Conservation (phyloP, 2,329 filamentous ascomycete species). For the Talaromyces funiculosus region DNA sequence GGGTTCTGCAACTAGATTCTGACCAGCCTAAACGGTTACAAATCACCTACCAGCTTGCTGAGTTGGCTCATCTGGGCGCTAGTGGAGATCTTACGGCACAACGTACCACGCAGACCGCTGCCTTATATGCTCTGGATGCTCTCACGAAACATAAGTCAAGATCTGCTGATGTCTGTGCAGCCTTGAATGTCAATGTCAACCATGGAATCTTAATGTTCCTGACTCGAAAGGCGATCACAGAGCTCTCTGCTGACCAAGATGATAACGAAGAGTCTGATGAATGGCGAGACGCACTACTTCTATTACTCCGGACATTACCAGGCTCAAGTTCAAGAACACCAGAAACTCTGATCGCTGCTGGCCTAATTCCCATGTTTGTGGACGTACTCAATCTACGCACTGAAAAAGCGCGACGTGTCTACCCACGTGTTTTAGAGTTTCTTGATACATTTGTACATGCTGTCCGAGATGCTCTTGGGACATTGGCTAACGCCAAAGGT, state of each 20-base stretch:
- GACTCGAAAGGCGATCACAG: conserved; percentile 80
- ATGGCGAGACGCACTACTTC: conserved; percentile 86
- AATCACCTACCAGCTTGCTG: conserved; percentile 84
- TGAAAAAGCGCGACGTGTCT: conserved; percentile 71
- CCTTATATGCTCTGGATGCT: conserved; percentile 77
- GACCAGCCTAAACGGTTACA: conserved; percentile 87
- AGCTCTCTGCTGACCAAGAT: conserved; percentile 61
- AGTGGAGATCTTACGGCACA: conserved; percentile 65
- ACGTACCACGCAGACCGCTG: conserved; percentile 72
- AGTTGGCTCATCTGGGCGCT: conserved; percentile 78
- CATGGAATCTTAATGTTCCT: conserved; percentile 93
- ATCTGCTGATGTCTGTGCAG: conserved; percentile 74
- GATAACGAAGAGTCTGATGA: conserved; percentile 64
- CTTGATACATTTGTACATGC: conserved; percentile 83
- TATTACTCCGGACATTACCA: conserved; percentile 76
- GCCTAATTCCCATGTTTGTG: conserved; percentile 81
- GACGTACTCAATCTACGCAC: conserved; percentile 83
- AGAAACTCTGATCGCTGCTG: conserved; percentile 79
- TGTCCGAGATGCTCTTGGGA: conserved; percentile 76
- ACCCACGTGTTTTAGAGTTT: conserved; percentile 78
- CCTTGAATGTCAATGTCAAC: conserved; percentile 92
- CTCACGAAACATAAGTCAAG: conserved; percentile 72
- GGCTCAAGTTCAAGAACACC: conserved; percentile 66
- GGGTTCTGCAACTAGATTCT: conserved; percentile 76
- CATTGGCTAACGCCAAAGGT: conserved; percentile 74